Conservation (phyloP, 2,329 filamentous ascomycete species). For the Graphiopsis chlorocephala region DNA sequence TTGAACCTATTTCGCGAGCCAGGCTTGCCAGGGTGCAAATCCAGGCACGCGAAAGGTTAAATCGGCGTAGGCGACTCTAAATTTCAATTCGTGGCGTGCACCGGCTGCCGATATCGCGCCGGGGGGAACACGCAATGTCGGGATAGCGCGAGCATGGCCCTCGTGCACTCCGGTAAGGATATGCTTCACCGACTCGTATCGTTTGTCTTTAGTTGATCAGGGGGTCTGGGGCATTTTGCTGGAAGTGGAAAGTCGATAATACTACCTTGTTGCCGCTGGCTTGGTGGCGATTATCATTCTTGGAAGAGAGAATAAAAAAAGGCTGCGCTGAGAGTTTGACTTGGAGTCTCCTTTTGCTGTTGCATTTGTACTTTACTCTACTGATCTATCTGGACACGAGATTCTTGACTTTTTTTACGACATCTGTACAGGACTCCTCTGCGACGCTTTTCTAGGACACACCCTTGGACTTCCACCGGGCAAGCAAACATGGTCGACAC, state of each 20-base stretch:
- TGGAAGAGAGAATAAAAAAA: background rate
- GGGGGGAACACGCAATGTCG: conserved; percentile 4
- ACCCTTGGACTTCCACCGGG: background rate
- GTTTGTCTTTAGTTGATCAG: background rate
- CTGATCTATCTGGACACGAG: background rate
- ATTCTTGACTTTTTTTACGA: background rate
- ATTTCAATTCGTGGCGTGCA: background rate
- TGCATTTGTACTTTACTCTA: no score
- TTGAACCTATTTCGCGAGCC: no score
- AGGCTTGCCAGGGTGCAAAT: background rate
- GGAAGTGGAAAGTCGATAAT: background rate
- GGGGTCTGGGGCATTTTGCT: background rate
- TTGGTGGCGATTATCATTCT: background rate
- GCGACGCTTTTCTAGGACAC: background rate
- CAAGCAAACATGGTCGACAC: background rate
- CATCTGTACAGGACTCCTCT: background rate
- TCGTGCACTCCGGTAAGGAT: no score
- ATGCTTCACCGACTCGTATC: conserved; percentile 11
- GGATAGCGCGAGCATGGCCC: background rate
- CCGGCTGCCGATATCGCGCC: conserved; percentile 3
- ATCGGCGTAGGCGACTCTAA: background rate
- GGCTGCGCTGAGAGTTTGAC: no score
- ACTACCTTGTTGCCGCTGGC: no score
- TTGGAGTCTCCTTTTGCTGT: no score
- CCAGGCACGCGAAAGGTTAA: background rate